A percentile compares a stretch with the other conserved stretches of the same genome.
Conservation (phyloP, 2,329 filamentous ascomycete species). For the Aspergillus japonicus region DNA sequence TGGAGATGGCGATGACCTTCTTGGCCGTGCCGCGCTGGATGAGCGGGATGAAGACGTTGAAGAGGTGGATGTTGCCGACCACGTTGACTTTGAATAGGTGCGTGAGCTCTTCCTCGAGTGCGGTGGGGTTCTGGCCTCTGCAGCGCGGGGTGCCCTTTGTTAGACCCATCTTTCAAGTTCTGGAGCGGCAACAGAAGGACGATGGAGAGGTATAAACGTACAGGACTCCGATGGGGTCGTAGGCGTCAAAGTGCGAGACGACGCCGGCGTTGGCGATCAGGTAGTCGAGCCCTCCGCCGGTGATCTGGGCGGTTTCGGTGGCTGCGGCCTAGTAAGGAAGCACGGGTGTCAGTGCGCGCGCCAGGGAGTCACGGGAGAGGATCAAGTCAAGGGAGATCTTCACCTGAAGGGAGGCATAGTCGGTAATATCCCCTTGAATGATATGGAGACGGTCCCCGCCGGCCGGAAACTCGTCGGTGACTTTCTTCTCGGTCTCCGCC, state of each 20-base stretch:
- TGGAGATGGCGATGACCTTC: conserved; percentile 55
- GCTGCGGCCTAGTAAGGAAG: conserved; percentile 12
- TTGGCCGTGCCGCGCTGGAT: conserved; percentile 52
- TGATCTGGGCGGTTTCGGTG: conserved; percentile 21
- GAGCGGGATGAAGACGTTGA: conserved; percentile 55
- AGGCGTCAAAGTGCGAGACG: conserved; percentile 30
- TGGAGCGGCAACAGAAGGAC: neutral
- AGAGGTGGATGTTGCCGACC: conserved; percentile 53
- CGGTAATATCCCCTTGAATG: conserved; percentile 47
- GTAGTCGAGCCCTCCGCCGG: conserved; percentile 46
- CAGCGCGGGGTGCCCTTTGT: no score
- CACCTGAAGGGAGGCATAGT: conserved; percentile 40
- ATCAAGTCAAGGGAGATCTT: no score
- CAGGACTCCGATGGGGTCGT: conserved; percentile 39
- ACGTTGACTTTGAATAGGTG: conserved; percentile 50
- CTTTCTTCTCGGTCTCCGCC: conserved; percentile 44
- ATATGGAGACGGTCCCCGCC: conserved; percentile 47
- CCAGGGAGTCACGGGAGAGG: no score
- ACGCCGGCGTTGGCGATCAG: conserved; percentile 54
- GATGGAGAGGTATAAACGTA: conserved; percentile 25
- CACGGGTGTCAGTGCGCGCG: no score
- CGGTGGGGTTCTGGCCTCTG: conserved; percentile 32
- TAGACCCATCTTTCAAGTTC: no score
- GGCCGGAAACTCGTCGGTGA: conserved; percentile 40
- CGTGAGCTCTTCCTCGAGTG: conserved; percentile 37